A percentile compares a stretch with the other conserved stretches of the same genome.
Conservation (phyloP, 2,329 filamentous ascomycete species). For the Acephala macrosclerotiorum region DNA sequence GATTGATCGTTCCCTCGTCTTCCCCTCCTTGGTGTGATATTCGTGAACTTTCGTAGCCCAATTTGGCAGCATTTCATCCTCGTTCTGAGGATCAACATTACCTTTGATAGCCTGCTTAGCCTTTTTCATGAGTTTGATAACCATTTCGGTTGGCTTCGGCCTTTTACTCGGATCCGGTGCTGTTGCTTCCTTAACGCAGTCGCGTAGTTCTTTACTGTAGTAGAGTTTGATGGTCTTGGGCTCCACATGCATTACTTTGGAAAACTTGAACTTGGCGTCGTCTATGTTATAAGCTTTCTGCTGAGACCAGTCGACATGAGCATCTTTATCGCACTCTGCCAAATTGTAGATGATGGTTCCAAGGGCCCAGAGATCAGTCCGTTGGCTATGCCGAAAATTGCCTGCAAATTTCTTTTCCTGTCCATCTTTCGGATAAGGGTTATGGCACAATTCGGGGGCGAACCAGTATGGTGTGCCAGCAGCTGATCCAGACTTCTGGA, state of each 20-base stretch:
- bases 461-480: conserved; percentile 29
- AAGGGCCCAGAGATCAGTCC: conserved; percentile 39
- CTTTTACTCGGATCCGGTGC: conserved; percentile 15
- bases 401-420: conserved; percentile 3
- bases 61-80: conserved; percentile 23
- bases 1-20: neutral
- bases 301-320: neutral
- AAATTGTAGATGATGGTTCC: conserved; percentile 35
- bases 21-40: conserved; percentile 26
- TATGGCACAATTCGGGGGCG: conserved; percentile 37
- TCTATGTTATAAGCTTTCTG: neutral
- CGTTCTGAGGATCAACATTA: conserved; percentile 8
- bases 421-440: conserved; percentile 27
- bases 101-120: neutral
- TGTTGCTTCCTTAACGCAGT: conserved; percentile 22
- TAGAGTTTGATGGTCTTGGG: conserved; percentile 3
- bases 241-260: neutral
- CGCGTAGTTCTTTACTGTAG: conserved; percentile 23
- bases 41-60: conserved; percentile 37
- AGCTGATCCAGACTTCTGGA: conserved; percentile 8
- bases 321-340: conserved; percentile 12
- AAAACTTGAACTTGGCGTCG: neutral
- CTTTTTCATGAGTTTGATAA: conserved; percentile 13
- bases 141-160: conserved; percentile 18
- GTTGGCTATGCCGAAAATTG: conserved; percentile 20